Evolutionary conservation across 148 eudicot species (phyloP).

Genomic region (Heliosperma pusillum): DNA sequence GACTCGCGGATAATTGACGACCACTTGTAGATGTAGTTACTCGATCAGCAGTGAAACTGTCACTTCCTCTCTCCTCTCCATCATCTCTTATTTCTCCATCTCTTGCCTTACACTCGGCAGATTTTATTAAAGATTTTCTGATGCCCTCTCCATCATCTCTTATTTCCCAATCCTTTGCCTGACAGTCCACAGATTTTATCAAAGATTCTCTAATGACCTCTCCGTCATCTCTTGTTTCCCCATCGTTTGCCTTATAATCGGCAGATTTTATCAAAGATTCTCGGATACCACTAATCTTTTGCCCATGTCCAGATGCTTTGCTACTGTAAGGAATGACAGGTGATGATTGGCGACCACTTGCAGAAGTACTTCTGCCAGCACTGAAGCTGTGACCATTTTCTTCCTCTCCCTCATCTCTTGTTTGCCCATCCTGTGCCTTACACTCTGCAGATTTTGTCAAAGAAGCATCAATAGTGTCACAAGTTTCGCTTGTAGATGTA

Average conservation of each 20-base stretch:
- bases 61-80: conserved; percentile 17
- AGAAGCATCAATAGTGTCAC: conserved; percentile 12
- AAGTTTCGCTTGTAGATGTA: not conserved
- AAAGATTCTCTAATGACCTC: conserved; percentile 5
- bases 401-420: conserved; percentile 19
- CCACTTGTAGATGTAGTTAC: conserved; percentile 7
- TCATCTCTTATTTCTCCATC: conserved; percentile 16
- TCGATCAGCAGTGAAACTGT: conserved; percentile 15
- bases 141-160: conserved; percentile 18
- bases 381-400: conserved; percentile 7
- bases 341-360: conserved; percentile 11
- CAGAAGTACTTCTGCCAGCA: conserved; percentile 17
- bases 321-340: conserved; percentile 4
- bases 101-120: conserved; percentile 4
- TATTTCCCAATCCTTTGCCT: not conserved
- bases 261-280: conserved; percentile 13
- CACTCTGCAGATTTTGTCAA: conserved; percentile 10
- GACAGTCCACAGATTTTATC: conserved; percentile 12
- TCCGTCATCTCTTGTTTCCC: conserved; percentile 15
- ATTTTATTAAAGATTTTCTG: conserved; percentile 9
- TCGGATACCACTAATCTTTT: not conserved
- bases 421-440: conserved; percentile 4
- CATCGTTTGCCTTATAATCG: conserved; percentile 5
- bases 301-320: conserved; percentile 19
- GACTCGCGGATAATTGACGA: conserved; percentile 1